Base-by-base conservation (phyloP, 1,284 basidiomycete species). In the Boletus sp. region DNA sequence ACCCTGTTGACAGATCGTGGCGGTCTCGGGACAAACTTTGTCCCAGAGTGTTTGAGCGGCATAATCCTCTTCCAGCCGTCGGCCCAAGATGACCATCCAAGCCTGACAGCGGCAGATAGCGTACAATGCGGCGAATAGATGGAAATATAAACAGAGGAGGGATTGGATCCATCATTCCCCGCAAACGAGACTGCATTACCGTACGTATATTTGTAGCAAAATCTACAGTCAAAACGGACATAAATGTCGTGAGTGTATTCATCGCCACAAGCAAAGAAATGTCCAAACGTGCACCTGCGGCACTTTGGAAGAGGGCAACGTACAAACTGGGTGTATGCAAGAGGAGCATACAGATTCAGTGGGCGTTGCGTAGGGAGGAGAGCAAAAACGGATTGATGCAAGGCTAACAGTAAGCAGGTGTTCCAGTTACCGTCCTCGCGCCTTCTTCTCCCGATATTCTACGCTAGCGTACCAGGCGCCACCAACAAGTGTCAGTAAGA, bases 391-490 rank as follows among this genome's bases (percentile, higher is more conserved):
- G 17, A 17, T 19, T 3, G 10, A 35, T 35, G 34, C 9, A 20
- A 35, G 8, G 10, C 12, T 7, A 17, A 7, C 7, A 13, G 14
- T 7, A n/a, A 30, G 19, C 17, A 22, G 30, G 19, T 23, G 17
- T 6, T 30, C n/a, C 23, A 5, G 14, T 46, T 22, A 63, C 32
- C 52, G 59, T 52, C 27, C 37, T 19, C 64, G 59, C 2, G 56
- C 49, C 42, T 7, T 58, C 66, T 78, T 84, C 65, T 88, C 86
- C 40, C 59, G 56, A 53, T 82, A 80, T 62, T 92, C 90, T 12
- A 91, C 80, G 37, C 72, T 73, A 0, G 84, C 90, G 61, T 93
- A 94, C 77, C 82, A 84, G 16, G 81, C 90, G 13, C 94, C 92
- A 25, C 94, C 94, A 5, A 78, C 54, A 4, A 96, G 76, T 5